Conservation (phyloP, 108 stramenopile genomes). For the Nitzschia inconspicua region DNA sequence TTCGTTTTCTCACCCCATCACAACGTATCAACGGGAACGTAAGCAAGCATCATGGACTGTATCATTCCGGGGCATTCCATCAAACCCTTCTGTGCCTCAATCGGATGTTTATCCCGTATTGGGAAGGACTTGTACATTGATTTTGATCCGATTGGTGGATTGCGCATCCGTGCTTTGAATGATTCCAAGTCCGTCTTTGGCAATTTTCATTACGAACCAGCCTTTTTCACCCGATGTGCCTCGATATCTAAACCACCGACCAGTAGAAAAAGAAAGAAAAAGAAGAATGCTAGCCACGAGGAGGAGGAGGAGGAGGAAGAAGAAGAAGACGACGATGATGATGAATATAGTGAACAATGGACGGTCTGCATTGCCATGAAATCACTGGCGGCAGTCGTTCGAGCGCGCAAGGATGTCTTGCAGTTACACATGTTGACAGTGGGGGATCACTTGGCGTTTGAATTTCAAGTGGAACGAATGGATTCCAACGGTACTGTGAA, state of each 20-base stretch:
- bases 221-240: constrained; percentile 49
- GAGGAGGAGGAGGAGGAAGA: background rate
- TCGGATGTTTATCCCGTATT: constrained; percentile 61
- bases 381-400: constrained; percentile 54
- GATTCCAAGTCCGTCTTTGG: constrained; percentile 82
- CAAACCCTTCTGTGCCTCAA: constrained; percentile 63
- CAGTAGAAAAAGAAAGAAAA: background rate
- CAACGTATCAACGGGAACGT: too few species aligned
- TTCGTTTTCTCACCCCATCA: too few species aligned
- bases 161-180: constrained; percentile 63
- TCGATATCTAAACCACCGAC: constrained; percentile 27
- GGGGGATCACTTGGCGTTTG: constrained; percentile 50
- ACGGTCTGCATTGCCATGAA: constrained; percentile 68
- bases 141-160: constrained; percentile 78
- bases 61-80: constrained; percentile 67
- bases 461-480: constrained; percentile 42
- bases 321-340: background rate
- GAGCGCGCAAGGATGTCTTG: constrained; percentile 65
- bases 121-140: constrained; percentile 79
- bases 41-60: constrained; percentile 67
- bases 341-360: constrained; percentile 44
- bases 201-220: constrained; percentile 60
- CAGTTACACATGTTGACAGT: constrained; percentile 45
- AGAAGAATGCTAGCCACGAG: background rate
- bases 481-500: constrained; percentile 30